Evolutionary conservation across 371 early-diverging fungal genomes (phyloP), one percentile per base, ranked within the genome.

Genomic region (Mucor plumbeus): DNA sequence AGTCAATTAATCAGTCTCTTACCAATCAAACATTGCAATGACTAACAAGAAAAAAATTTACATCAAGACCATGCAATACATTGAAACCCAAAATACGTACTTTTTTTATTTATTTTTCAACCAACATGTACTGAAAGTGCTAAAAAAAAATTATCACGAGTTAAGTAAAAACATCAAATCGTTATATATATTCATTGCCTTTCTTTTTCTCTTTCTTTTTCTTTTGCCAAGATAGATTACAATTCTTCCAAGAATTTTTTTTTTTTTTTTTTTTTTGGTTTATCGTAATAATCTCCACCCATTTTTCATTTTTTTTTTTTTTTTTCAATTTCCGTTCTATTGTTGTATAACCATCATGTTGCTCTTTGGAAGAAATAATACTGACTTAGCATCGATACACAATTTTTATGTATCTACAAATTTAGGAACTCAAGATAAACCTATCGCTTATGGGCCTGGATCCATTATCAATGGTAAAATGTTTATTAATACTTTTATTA

Each of bases 381-480:
- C 50, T 33, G 57, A 65, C 53, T 41, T 60, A 11, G 54, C 43
- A 41, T 36, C 75, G 33, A 68, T 79, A 7, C 63, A 63, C 19
- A 72, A 67, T 15, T 76, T 80, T 43, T 55, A 69, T 31, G 59
- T 77, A 1, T 67, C 61, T 34, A 67, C 73, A n/a, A 69, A 63
- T 21, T 77, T 75, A 33, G 67, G 73, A 54, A 65, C 65, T 11
- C 69, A 67, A 33, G 72, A 76, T 43, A 69, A 63, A n/a, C 70
- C 77, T 9, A 73, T 78, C 14, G 81, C 81, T 19, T 81, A 78
- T 67, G 81, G 81, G 5, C 81, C 81, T 54, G 81, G 77, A 35
- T 78, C 81, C 0, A 67, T 78, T 14, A 57, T 81, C 13, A 81
- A 77, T 61, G 81, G 81, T 81, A 73, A 41, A 44, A 11, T 9